Base-by-base conservation (phyloP, 2,329 filamentous ascomycete genomes). In the Fusarium sacchari region DNA sequence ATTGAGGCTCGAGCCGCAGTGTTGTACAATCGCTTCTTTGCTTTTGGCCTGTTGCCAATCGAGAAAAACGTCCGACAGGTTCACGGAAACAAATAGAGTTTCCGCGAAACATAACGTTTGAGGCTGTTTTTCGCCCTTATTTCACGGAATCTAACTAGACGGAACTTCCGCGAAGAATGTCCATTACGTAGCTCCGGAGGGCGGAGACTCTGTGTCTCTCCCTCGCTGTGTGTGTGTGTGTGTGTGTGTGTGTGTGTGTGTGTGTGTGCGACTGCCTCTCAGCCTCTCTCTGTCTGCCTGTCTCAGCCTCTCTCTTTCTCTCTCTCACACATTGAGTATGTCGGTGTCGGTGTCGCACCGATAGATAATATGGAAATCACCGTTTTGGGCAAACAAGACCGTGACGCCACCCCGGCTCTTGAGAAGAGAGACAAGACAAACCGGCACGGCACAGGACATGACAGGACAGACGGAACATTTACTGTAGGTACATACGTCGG, bases 371-470 rank as follows among this genome's bases (percentile, higher is more conserved):
- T 52, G 52, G 44, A 32, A 46, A 52, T 43, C 20, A 34, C 59
- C 53, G 39, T 42, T 69, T 64, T 64, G 17, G 67, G 67, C n/a
- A 53, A 26, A 26, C 34, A n/a, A 34, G 28, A n/a, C 65, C 43
- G 43, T n/a, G 28, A 44, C 66, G 67, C 65, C 65, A 65, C 59
- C 28, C 30, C 65, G 65, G 59, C 59, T 64, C 43, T 59, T 58
- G 43, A 32, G 26, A 22, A 52, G 28, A 39, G 49, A 44, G 49
- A 55, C 49, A 24, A 42, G 28, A 44, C 42, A 39, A 53, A 37
- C 50, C 30, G 32, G 24, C 53, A 68, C 56, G 50, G 58, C 58
- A 69, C 39, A 44, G 36, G 14, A 34, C n/a, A 50, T 30, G 9
- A 58, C 11, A 20, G n/a, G n/a, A 18, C 18, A 22, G 9, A 58